These are phyloP conservation scores for Dactylella cylindrospora DNA, from an alignment of 2,329 filamentous ascomycete genomes.

Conservation along the genomic window DNA sequence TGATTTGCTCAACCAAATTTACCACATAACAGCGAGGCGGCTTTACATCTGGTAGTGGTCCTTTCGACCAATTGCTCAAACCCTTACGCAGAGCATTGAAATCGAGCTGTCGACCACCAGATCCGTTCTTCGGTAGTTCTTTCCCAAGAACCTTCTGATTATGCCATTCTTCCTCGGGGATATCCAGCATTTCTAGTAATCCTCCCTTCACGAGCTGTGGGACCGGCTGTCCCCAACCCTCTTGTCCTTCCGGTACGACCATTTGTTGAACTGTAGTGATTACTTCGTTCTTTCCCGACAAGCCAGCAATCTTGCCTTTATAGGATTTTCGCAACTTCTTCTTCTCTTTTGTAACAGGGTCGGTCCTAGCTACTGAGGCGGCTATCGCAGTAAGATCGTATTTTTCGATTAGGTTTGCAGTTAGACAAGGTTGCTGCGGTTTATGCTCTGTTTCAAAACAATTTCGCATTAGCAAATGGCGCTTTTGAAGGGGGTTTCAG, in stretches of 20 bases:
- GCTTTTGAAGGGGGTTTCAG: not conserved
- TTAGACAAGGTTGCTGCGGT: conserved; percentile 54
- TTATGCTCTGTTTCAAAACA: conserved; percentile 16
- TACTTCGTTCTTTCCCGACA: conserved; percentile 56
- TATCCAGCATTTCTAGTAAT: conserved; percentile 50
- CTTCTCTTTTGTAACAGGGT: conserved; percentile 58
- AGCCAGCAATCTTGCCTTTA: conserved; percentile 58
- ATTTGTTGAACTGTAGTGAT: conserved; percentile 53
- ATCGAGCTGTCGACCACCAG: conserved; percentile 28
- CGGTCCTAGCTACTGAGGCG: conserved; percentile 56
- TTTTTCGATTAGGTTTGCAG: conserved; percentile 57
- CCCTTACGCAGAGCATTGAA: conserved; percentile 39
- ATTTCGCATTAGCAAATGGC: conserved; percentile 30
- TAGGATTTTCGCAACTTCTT: conserved; percentile 61
- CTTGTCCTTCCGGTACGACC: conserved; percentile 44
- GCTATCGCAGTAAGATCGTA: conserved; percentile 57
- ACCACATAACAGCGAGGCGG: not conserved
- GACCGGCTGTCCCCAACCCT: conserved; percentile 45
- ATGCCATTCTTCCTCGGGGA: conserved; percentile 54
- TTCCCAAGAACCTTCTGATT: conserved; percentile 52
- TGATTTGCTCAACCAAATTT: not conserved
- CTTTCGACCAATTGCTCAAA: conserved; percentile 39
- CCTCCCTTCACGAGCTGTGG: conserved; percentile 36
- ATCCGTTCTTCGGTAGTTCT: conserved; percentile 49
- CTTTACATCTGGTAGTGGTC: conserved; percentile 40